phyloP scores from a whole-genome alignment of 2,329 filamentous ascomycete species.

The Pseudogymnoascus sp. region DNA sequence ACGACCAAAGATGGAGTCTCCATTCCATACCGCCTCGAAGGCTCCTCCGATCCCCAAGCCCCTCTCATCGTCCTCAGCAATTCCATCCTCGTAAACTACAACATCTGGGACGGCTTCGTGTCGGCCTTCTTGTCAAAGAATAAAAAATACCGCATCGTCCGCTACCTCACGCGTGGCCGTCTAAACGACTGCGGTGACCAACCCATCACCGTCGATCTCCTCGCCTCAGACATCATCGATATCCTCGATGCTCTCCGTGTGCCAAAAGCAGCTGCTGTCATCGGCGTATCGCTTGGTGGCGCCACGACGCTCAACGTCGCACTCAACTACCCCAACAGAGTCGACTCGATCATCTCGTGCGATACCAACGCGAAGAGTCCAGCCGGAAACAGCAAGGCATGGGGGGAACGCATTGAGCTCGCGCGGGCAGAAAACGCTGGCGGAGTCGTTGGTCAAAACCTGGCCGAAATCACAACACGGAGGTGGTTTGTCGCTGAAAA shows the following conservation, averaged over 20 bases:
- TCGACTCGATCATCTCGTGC: slow-evolving; percentile 61
- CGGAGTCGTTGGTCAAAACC: slow-evolving; percentile 52
- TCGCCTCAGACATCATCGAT: slow-evolving; percentile 59
- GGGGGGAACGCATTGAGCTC: slow-evolving; percentile 67
- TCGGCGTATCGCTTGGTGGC: slow-evolving; percentile 77
- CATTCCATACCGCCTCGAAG: slow-evolving; percentile 70
- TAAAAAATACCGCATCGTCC: slow-evolving; percentile 59
- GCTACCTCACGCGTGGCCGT: slow-evolving; percentile 67
- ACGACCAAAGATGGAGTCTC: slow-evolving; percentile 60
- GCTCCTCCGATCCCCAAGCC: slow-evolving; percentile 56
- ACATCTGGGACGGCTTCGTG: slow-evolving; percentile 76
- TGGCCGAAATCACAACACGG: slow-evolving; percentile 64
- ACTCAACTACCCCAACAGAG: slow-evolving; percentile 53
- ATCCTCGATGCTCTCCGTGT: slow-evolving; percentile 66
- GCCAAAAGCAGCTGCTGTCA: slow-evolving; percentile 54
- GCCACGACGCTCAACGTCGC: slow-evolving; percentile 70
- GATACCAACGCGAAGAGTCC: slow-evolving; percentile 72
- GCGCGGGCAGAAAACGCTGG: slow-evolving; percentile 44
- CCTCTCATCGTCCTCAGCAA: slow-evolving; percentile 72
- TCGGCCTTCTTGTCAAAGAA: slow-evolving; percentile 22
- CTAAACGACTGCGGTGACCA: slow-evolving; percentile 13
- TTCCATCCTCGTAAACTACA: slow-evolving; percentile 68
- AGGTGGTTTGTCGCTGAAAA: slow-evolving; percentile 64
- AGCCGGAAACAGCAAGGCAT: slow-evolving; percentile 67
- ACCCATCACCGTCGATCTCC: slow-evolving; percentile 39